Base-by-base conservation (phyloP, 2,329 filamentous ascomycete genomes). In the Microcyclosporella mali region DNA sequence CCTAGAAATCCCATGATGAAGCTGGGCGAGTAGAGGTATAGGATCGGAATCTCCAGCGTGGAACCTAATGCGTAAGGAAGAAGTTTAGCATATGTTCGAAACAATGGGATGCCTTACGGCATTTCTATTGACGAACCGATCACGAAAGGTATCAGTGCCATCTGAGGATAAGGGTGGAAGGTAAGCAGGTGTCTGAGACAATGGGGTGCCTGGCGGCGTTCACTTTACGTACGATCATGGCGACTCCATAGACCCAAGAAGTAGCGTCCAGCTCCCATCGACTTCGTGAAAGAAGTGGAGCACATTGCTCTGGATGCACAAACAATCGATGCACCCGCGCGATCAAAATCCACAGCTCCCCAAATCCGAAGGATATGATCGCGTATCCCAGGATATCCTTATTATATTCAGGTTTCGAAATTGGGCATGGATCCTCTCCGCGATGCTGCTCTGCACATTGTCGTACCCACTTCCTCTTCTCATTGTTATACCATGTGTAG, bases 191-290 rank as follows among this genome's bases (percentile, higher is more conserved):
- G 28, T 29, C 28, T 29, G n/a, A 29, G 28, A 29, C n/a, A 29
- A 29, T 29, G 8, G 8, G 28, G 28, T 29, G 28, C 28, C 28
- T 29, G 8, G 9, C 8, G 28, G 28, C 9, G 9, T 9, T 29
- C n/a, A 29, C n/a, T 29, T 29, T 29, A 29, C 28, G 8, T 29
- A 29, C 83, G 32, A 60, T 38, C 46, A 61, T 53, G 7, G 57
- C 52, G 3, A 57, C 53, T 6, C 53, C 53, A 35, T 61, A 61
- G 6, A 61, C 58, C 57, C 57, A 61, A 12, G 51, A 54, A 7
- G 58, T 61, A 9, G 58, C 58, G 33, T 61, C 58, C n/a, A 61
- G 46, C 36, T 61, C 58, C 56, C 56, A 60, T 33, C 48, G 45
- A 36, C 40, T 55, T 11, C 57, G 43, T 4, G 55, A 58, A 2